Percentiles rank a stretch among this genome's conserved stretches.
phyloP scores from a whole-genome alignment of 2,329 filamentous ascomycete genomes.

The Paecilomyces formosus region DNA sequence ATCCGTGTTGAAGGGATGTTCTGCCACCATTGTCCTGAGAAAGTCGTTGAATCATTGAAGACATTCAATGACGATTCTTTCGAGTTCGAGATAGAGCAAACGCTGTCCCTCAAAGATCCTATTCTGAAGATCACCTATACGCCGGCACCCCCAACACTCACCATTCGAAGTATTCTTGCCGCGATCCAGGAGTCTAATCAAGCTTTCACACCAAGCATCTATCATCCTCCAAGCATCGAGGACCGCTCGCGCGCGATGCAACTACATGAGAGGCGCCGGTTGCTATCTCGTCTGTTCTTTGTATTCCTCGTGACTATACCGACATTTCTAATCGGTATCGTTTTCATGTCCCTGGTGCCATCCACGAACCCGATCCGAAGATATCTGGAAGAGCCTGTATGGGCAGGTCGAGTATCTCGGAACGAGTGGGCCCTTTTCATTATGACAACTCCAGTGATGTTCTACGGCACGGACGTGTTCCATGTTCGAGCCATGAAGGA shows the following conservation, averaged over 20 bases:
- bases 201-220: conserved; percentile 60
- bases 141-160: conserved; percentile 61
- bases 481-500: conserved; percentile 74
- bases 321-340: conserved; percentile 77
- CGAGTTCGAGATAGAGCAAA: conserved; percentile 24
- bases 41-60: conserved; percentile 28
- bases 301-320: conserved; percentile 67
- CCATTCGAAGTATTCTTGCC: conserved; percentile 64
- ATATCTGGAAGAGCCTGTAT: conserved; percentile 65
- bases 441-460: conserved; percentile 77
- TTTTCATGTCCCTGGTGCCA: conserved; percentile 79
- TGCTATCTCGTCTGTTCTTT: conserved; percentile 63
- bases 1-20: conserved; percentile 66
- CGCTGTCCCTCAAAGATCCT: conserved; percentile 54
- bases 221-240: conserved; percentile 76
- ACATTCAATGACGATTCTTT: conserved; percentile 42
- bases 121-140: conserved; percentile 64
- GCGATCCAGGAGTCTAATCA: conserved; percentile 60
- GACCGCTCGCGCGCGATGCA: conserved; percentile 71
- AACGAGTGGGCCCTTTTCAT: conserved; percentile 74
- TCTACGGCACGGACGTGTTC: conserved; percentile 79
- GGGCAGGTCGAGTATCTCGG: conserved; percentile 62
- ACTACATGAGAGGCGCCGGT: conserved; percentile 58
- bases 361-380: conserved; percentile 49
- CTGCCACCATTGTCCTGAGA: conserved; percentile 61